Evolutionary conservation across 768 basidiomycete genomes (phyloP).

Genomic region (Tephrocybe rancida): DNA sequence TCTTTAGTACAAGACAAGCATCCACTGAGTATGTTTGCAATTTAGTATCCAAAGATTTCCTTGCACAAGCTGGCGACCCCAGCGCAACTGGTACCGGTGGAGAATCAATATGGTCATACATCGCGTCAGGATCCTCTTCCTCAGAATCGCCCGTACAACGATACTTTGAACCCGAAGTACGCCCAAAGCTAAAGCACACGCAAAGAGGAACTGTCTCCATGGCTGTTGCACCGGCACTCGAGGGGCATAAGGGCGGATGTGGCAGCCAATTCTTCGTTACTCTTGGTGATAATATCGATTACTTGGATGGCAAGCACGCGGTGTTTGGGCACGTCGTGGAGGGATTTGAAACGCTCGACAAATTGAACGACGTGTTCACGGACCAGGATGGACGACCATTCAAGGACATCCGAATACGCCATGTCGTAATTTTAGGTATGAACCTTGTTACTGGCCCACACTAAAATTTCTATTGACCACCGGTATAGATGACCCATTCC

Average conservation of each 20-base stretch:
- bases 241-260: conserved; percentile 67
- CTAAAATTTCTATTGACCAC: conserved; percentile 3
- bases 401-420: conserved; percentile 92
- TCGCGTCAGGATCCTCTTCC: conserved; percentile 49
- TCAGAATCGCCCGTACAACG: conserved; percentile 48
- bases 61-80: conserved; percentile 96
- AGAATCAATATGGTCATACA: conserved; percentile 82
- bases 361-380: conserved; percentile 88
- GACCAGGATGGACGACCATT: conserved; percentile 90
- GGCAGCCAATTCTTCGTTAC: conserved; percentile 98
- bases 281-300: conserved; percentile 86
- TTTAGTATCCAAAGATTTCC: conserved; percentile 93
- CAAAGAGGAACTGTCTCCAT: conserved; percentile 91
- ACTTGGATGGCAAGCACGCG: conserved; percentile 90
- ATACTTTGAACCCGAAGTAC: conserved; percentile 86
- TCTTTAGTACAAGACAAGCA: background rate
- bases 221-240: conserved; percentile 89
- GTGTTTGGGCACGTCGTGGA: conserved; percentile 97
- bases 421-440: conserved; percentile 92
- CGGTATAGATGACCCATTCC: conserved; percentile 87
- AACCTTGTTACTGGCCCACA: background rate
- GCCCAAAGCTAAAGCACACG: conserved; percentile 82
- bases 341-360: conserved; percentile 88
- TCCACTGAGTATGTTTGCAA: background rate
- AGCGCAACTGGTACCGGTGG: conserved; percentile 94